phyloP scores from a whole-genome alignment of 768 basidiomycete genomes.

The Serendipita vermifera region DNA sequence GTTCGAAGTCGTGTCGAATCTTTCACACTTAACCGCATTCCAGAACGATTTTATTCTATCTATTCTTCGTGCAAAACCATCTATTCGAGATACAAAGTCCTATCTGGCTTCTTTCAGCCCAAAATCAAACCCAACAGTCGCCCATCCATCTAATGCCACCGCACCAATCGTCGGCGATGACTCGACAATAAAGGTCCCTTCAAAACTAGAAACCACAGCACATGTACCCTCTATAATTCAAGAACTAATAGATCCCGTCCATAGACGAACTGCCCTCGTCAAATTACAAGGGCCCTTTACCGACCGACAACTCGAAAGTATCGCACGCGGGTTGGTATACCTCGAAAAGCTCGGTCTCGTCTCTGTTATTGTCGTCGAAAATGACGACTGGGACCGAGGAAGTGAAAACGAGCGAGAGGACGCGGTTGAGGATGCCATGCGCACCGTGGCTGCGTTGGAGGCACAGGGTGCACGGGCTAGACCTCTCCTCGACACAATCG shows the following conservation, averaged over 20 bases:
- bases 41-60: constrained; percentile 89
- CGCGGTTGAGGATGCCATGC: constrained; percentile 70
- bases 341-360: constrained; percentile 92
- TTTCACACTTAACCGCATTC: neutral
- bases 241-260: constrained; percentile 66
- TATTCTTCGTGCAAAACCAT: constrained; percentile 85
- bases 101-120: constrained; percentile 88
- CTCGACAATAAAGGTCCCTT: neutral
- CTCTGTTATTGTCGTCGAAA: constrained; percentile 88
- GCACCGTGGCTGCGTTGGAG: constrained; percentile 70
- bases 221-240: neutral
- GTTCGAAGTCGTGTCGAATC: neutral
- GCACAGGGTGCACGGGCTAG: constrained; percentile 75
- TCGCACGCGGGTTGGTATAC: constrained; percentile 85
- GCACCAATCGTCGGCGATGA: neutral
- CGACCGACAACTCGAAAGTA: constrained; percentile 84
- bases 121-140: constrained; percentile 29
- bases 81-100: constrained; percentile 74
- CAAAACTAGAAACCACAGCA: neutral
- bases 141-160: constrained; percentile 17
- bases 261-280: constrained; percentile 81
- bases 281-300: constrained; percentile 95
- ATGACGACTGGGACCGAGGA: constrained; percentile 59
- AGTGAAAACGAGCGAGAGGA: constrained; percentile 53
- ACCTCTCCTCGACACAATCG: constrained; percentile 77